A percentile compares a stretch with the other conserved stretches of the same genome.
Evolutionary conservation across 148 eudicot genomes (phyloP).

Genomic region (Pharnaceum exiguum): DNA sequence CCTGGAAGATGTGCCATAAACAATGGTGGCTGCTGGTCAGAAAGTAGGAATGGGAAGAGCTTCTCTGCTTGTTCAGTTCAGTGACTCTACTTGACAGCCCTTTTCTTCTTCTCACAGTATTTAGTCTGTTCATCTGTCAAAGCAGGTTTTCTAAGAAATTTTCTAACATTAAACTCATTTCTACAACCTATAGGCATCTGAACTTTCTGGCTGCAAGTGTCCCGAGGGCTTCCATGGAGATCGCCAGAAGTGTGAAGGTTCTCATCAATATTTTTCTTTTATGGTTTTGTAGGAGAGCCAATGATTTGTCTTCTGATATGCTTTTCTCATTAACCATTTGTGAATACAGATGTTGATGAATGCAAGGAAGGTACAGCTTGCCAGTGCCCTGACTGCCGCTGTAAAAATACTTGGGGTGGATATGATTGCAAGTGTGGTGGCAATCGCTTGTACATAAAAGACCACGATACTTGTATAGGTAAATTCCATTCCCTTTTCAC

Average conservation of each 20-base stretch:
- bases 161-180: not conserved
- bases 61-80: conserved; percentile 87
- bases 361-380: conserved; percentile 66
- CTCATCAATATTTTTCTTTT: not conserved
- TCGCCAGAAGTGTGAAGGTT: conserved; percentile 82
- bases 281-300: not conserved
- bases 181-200: conserved; percentile 38
- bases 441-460: conserved; percentile 55
- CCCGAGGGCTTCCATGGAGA: conserved; percentile 85
- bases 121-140: not conserved
- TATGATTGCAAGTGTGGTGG: conserved; percentile 73
- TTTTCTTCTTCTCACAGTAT: not conserved
- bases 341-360: conserved; percentile 64
- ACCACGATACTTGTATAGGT: conserved; percentile 88
- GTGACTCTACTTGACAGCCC: conserved; percentile 21
- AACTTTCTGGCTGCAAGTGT: conserved; percentile 62
- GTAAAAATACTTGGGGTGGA: conserved; percentile 85
- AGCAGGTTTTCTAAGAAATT: not conserved
- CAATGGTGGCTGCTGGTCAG: conserved; percentile 92
- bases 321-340: not conserved
- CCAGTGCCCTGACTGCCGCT: conserved; percentile 69
- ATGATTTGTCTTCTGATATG: too few species aligned
- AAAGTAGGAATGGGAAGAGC: conserved; percentile 36
- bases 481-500: conserved; percentile 2
- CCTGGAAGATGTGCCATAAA: conserved; percentile 74